Base-by-base conservation (phyloP, 805 yeast genomes). In the Yamadazyma takamatsuzukensis region DNA sequence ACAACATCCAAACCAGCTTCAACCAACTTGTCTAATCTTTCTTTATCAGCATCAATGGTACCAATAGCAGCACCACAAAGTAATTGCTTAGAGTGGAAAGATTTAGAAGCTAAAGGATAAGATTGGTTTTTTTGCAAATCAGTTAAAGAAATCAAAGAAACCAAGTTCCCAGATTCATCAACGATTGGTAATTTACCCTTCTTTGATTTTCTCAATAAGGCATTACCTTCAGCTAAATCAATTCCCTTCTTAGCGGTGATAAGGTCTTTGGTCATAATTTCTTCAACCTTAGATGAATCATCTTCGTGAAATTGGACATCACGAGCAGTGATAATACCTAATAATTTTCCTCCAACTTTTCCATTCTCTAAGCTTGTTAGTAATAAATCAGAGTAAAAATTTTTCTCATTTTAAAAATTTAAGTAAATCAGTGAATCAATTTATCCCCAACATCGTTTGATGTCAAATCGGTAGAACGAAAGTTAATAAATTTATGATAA, bases 41-140 rank as follows among this genome's bases (percentile, higher is more conserved):
- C 82, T 58, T 76, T 84, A 68, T 93, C 98, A 51, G 85, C 82
- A 27, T 76, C 83, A 43, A 94, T 71, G 44, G 98, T 93, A 66
- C 98, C 98, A 57, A 93, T 79, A 44, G 98, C 94, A 51, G 98
- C 98, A 76, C 97, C 98, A 76, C 96, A 87, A 55, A 93, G 75
- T 59, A 93, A 76, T 73, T 93, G 98, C 74, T 93, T 93, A 33
- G 97, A 85, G 49, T 80, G 72, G 53, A 80, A 80, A 22, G 96
- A 84, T 71, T 93, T 93, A 45, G 97, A 88, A 36, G 98, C 98
- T 46, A 80, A 72, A 51, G 98, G 98, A 74, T 75, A 93, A 59
- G 77, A 75, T 70, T 83, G 82, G 70, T 93, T 93, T 76, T 93
- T 93, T 75, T 87, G 94, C 70, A 93, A 80, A 68, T 93, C 98